Evolutionary conservation across 306 rosid species (phyloP), one percentile per base, ranked within the genome.

Genomic region (Fragaria vesca): DNA sequence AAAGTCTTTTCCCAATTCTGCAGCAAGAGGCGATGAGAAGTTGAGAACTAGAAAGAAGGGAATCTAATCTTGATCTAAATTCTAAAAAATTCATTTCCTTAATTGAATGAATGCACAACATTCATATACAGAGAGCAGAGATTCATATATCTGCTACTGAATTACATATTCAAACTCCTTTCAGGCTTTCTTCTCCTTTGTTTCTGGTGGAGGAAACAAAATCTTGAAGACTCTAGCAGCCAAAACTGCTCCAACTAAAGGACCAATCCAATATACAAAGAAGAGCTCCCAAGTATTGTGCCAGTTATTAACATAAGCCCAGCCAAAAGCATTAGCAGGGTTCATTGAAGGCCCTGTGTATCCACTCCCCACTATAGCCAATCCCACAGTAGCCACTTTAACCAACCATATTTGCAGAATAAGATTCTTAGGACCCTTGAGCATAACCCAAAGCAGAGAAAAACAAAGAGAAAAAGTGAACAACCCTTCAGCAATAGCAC

Each of bases 241-340:
- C 2, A 69, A 42, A 36, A 48, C 30, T 1, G 95, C 93, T 4
- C 97, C 93, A 1, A 78, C 8, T n/a, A 90, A 69, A 32, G 94
- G 88, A 51, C 87, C 82, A 17, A 87, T 40, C 95, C 95, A 92
- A 46, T 83, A 88, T 24, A 90, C 97, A 73, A 81, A 87, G 77
- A 88, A 90, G 1, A 81, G 93, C 60, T 90, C 88, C 95, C 84
- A 87, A 69, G 79, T 81, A 48, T 85, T 83, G 28, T 92, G 95
- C 68, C 77, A 86, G 20, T 86, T 79, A 40, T 88, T 71, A 1
- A 80, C 7, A 76, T 79, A 87, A 5, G 97, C 95, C 95, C 95
- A 92, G 45, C 91, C 93, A 76, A 83, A 92, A 4, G 93, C 97
- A 82, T 84, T 92, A 6, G 95, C 93, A 1, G 91, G 97, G 81